Evolutionary conservation across 768 basidiomycete genomes (phyloP).

Genomic region (Cystoderma amianthinum): DNA sequence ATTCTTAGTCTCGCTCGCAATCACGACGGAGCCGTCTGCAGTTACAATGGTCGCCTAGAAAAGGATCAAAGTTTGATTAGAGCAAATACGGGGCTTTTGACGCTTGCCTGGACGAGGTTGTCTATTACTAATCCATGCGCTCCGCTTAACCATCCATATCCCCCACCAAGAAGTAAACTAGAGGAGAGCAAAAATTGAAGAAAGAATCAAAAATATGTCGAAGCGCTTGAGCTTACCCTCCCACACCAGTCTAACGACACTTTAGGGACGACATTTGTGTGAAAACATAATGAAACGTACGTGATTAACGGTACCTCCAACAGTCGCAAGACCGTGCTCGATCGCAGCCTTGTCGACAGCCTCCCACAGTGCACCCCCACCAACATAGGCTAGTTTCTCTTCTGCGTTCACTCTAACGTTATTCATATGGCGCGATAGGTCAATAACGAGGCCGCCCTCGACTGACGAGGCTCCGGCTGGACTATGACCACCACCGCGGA

Average conservation of each 20-base stretch:
- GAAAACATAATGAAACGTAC: conserved; percentile 13
- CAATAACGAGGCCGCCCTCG: no score
- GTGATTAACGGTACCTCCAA: conserved; percentile 28
- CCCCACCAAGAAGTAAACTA: conserved; percentile 37
- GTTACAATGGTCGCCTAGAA: conserved; percentile 25
- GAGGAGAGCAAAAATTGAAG: background rate
- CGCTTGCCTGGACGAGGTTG: conserved; percentile 21
- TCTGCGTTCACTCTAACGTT: no score
- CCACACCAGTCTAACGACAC: conserved; percentile 27
- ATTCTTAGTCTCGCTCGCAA: conserved; percentile 16
- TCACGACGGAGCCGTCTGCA: conserved; percentile 24
- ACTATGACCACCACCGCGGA: no score
- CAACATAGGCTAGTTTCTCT: no score
- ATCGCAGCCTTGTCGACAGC: conserved; percentile 26
- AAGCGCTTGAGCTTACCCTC: conserved; percentile 22
- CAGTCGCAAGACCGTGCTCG: conserved; percentile 26
- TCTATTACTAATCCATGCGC: conserved; percentile 30
- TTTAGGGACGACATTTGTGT: background rate
- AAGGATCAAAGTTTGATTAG: background rate
- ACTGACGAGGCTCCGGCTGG: no score
- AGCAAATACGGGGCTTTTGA: background rate
- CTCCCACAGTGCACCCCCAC: no score
- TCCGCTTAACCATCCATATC: conserved; percentile 34
- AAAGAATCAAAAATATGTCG: background rate
- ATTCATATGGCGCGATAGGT: no score